phyloP scores from a whole-genome alignment of 371 early-diverging fungal species.

The Rhizomucor pusillus region DNA sequence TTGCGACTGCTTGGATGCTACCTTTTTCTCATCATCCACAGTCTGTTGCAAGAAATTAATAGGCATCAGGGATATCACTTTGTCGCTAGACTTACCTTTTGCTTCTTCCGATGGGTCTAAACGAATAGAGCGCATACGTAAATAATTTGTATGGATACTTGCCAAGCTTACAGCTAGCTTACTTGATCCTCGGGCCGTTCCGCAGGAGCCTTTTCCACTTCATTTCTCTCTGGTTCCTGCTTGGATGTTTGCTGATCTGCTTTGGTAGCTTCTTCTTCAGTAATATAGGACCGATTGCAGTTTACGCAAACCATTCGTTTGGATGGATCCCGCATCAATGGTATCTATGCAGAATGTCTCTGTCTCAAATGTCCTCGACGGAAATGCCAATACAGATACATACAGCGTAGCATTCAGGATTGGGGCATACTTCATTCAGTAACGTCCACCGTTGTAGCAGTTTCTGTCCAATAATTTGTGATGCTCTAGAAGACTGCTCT shows the following conservation, averaged over 20 bases:
- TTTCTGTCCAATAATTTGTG: slow-evolving; percentile 64
- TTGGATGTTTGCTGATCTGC: background rate
- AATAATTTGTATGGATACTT: background rate
- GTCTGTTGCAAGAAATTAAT: too few relatives aligned
- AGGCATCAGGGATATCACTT: background rate
- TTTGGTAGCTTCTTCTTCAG: slow-evolving; percentile 20
- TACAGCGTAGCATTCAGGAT: slow-evolving; percentile 58
- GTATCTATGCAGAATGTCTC: slow-evolving; percentile 38
- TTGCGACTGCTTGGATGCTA: background rate
- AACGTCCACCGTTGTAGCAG: slow-evolving; percentile 72
- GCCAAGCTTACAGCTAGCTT: background rate
- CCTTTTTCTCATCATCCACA: too few relatives aligned
- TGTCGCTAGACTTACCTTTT: slow-evolving; percentile 3
- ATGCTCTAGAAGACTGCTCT: slow-evolving; percentile 63
- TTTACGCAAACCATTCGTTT: slow-evolving; percentile 67
- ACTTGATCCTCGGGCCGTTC: too few relatives aligned
- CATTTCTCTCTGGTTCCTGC: slow-evolving; percentile 4
- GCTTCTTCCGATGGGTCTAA: background rate
- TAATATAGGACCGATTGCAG: slow-evolving; percentile 48
- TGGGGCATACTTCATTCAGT: slow-evolving; percentile 66
- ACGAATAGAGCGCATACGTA: background rate
- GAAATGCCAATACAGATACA: slow-evolving; percentile 9
- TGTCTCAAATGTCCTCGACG: too few relatives aligned
- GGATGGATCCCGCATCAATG: slow-evolving; percentile 56
- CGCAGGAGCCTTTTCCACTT: background rate